Conservation (phyloP, 1,139 yeast species). For the Suhomyces anneliseae region DNA sequence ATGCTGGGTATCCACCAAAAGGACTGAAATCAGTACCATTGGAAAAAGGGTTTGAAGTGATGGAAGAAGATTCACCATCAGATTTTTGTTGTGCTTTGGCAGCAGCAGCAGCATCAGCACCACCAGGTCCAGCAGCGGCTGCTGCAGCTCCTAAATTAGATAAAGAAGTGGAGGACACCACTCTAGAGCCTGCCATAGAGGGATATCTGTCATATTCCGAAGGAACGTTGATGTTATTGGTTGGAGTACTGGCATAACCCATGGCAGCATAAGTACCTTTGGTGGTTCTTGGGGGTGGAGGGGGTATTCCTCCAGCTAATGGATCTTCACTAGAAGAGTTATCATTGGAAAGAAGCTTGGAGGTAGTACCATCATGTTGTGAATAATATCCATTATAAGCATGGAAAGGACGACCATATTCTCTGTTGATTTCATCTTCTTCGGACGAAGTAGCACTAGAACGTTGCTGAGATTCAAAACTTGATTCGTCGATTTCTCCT, state of each 20-base stretch:
- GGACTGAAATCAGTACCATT: conserved; percentile 23
- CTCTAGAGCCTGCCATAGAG: conserved; percentile 49
- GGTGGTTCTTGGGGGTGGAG: conserved; percentile 6
- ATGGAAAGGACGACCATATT: conserved; percentile 41
- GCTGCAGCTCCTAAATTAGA: conserved; percentile 13
- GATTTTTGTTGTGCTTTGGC: conserved; percentile 16
- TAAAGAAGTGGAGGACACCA: conserved; percentile 45
- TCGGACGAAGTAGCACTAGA: conserved; percentile 17
- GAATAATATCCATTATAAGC: conserved; percentile 48
- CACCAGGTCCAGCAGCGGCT: conserved; percentile 18
- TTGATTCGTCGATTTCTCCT: conserved; percentile 16
- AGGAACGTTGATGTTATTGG: conserved; percentile 36
- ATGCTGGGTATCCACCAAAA: conserved; percentile 35
- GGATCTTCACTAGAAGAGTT: conserved; percentile 26
- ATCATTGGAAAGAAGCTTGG: conserved; percentile 37
- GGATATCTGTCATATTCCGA: conserved; percentile 63
- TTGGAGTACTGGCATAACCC: conserved; percentile 4
- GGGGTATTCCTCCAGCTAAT: conserved; percentile 4
- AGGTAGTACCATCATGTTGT: conserved; percentile 40
- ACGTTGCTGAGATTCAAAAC: conserved; percentile 15
- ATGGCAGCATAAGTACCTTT: conserved; percentile 4
- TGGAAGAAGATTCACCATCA: conserved; percentile 14
- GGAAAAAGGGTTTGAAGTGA: conserved; percentile 16
- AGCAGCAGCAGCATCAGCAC: conserved; percentile 19
- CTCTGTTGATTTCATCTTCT: conserved; percentile 22